Conservation (phyloP, 2,329 filamentous ascomycete species). For the Trichoderma cornu-damae region DNA sequence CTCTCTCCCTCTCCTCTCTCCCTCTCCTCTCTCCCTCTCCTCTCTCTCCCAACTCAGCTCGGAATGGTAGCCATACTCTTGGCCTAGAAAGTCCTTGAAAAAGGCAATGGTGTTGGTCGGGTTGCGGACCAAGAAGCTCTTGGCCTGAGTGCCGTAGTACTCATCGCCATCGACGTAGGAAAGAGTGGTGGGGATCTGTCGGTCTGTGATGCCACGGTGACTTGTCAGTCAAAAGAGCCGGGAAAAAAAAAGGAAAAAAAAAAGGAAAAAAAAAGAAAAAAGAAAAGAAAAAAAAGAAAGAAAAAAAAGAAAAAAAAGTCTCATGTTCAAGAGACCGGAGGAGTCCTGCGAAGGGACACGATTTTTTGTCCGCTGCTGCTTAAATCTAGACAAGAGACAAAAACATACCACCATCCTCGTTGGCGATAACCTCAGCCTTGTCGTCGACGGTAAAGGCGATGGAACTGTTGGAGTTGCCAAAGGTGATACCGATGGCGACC, state of each 20-base stretch:
- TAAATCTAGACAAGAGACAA: not conserved
- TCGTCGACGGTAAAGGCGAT: constrained; percentile 92
- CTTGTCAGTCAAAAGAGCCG: constrained; percentile 13
- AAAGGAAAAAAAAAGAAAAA: no score
- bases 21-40: not conserved
- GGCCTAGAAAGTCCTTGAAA: constrained; percentile 92
- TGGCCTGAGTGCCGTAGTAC: constrained; percentile 93
- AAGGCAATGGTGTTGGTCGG: constrained; percentile 88
- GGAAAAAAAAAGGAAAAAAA: no score
- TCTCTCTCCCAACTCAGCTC: no score
- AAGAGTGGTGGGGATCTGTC: constrained; percentile 90
- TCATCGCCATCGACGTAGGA: constrained; percentile 96
- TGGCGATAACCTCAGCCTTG: constrained; percentile 95
- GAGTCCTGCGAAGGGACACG: no score
- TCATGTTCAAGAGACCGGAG: no score
- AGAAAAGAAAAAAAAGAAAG: no score
- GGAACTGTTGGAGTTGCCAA: constrained; percentile 97
- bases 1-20: not conserved
- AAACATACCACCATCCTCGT: constrained; percentile 85
- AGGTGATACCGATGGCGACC: constrained; percentile 86
- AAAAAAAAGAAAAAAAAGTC: no score
- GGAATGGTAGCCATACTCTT: constrained; percentile 60
- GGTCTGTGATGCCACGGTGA: constrained; percentile 53
- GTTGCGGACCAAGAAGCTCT: constrained; percentile 88
- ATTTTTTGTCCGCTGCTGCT: not conserved